Base-by-base conservation (phyloP, 805 yeast species). In the Yamadazyma olivae region DNA sequence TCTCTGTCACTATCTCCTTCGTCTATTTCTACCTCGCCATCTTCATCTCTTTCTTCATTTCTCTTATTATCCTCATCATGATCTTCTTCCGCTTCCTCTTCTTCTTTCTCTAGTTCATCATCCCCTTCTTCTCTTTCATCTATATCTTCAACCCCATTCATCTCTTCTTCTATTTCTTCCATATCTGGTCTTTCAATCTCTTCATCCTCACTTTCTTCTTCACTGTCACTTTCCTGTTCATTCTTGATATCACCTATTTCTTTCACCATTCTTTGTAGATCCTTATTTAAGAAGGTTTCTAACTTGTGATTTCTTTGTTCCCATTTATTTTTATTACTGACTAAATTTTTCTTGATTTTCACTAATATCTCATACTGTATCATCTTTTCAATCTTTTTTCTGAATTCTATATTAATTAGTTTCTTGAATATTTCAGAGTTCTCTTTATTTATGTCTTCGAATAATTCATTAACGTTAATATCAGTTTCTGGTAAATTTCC, bases 341-440 rank as follows among this genome's bases (percentile, higher is more conserved):
- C 39, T 19, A 65, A 46, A 27, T 59, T 64, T 32, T 54, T 49
- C 36, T 61, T 64, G 21, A 63, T 52, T 32, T 51, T 49, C 10
- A 51, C 48, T 34, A 66, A 48, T 2, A 64, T 47, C 38, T 66
- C 72, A 41, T 61, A 55, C 37, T 61, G 58, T 31, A 67, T 50
- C 46, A 61, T 55, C 35, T 52, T 43, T 36, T 56, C 46, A 37
- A 63, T 45, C 17, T 70, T 53, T 29, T 57, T 44, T 23, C 59
- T 40, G 35, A 48, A 59, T 39, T 67, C 73, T 10, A 59, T 47
- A 32, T 61, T 57, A 3, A 66, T 46, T 17, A 67, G 47, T 24
- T 46, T 40, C 22, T 54, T 53, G 44, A 67, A 59, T 13, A 42
- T 52, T 3, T 47, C 50, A 28, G 46, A 55, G 15, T 54, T 58